Evolutionary conservation across 2,329 filamentous ascomycete genomes (phyloP), one percentile per base, ranked within the genome.

Genomic region (Teratosphaeria zuluensis): DNA sequence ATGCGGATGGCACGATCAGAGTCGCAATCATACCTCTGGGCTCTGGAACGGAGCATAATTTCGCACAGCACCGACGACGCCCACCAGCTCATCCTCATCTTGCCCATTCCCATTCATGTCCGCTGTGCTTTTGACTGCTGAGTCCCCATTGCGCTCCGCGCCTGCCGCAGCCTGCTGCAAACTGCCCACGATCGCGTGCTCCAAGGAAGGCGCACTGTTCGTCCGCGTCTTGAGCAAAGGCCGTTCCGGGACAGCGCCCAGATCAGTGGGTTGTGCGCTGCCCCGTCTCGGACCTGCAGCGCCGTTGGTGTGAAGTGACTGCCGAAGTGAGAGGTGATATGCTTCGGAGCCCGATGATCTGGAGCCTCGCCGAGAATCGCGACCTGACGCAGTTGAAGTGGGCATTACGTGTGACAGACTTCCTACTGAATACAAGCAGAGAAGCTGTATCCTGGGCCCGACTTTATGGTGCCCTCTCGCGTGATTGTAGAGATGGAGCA

Each of bases 81-180:
- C 64, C 62, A 68, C 64, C 16, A 64, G 62, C 61, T 70, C 68
- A 56, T 70, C 69, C 55, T 71, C 68, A 57, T 71, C 67, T 53
- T 67, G 61, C 14, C 60, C 66, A 19, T 58, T 61, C 42, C 56
- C 62, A n/a, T 58, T 30, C 42, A 42, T 56, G 16, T 24, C 56
- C 35, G 24, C 5, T 33, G 24, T 35, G 51, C n/a, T 21, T 12
- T 53, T 33, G 7, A 21, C 28, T 16, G 42, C 16, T 11, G 42
- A 48, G 8, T 48, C n/a, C 24, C 52, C 52, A n/a, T 46, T 48
- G 33, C 28, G n/a, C 30, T 54, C 4, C 24, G 11, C 35, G 14
- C 31, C 54, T 14, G 38, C 14, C 32, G 54, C 31, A 35, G 31
- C 16, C 3, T 19, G 28, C 21, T 38, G 53, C 31, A 30, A 7